Conservation (phyloP, 371 early-diverging fungal genomes). For the Apophysomyces elegans region DNA sequence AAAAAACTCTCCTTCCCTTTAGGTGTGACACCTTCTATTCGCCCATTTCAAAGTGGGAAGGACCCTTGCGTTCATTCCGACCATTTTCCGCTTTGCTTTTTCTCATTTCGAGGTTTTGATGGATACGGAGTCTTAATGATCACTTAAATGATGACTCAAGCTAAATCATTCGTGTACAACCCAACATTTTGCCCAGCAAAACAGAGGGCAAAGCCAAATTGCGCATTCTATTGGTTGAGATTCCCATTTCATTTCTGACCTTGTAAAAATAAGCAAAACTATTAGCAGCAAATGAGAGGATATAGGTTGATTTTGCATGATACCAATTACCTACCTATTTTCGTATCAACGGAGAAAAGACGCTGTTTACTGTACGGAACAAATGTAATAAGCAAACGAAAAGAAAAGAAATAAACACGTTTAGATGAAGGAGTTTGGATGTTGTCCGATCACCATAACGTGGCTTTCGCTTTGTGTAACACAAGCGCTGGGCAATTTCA, state of each 20-base stretch:
- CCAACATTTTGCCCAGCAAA: neutral
- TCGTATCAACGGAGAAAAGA: too few species aligned
- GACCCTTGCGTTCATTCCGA: neutral
- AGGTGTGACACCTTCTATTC: neutral
- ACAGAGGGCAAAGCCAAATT: neutral
- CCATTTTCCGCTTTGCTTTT: neutral
- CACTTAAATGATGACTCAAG: conserved; percentile 4
- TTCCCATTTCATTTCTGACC: too few species aligned
- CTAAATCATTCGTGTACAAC: neutral
- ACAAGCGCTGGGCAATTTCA: neutral
- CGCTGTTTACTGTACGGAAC: too few species aligned
- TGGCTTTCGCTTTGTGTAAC: conserved; percentile 5
- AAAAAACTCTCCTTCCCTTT: neutral
- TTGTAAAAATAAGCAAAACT: too few species aligned
- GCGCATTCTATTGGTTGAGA: neutral
- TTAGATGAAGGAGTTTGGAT: too few species aligned
- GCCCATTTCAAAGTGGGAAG: neutral
- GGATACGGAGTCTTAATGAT: neutral
- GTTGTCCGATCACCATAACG: conserved; percentile 6
- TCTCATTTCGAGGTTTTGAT: neutral
- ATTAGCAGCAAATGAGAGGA: too few species aligned
- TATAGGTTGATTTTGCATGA: too few species aligned
- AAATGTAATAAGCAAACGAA: too few species aligned
- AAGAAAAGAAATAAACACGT: too few species aligned
- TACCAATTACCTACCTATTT: too few species aligned